phyloP scores from a whole-genome alignment of 306 rosid species.

The Vigna nakashimae region DNA sequence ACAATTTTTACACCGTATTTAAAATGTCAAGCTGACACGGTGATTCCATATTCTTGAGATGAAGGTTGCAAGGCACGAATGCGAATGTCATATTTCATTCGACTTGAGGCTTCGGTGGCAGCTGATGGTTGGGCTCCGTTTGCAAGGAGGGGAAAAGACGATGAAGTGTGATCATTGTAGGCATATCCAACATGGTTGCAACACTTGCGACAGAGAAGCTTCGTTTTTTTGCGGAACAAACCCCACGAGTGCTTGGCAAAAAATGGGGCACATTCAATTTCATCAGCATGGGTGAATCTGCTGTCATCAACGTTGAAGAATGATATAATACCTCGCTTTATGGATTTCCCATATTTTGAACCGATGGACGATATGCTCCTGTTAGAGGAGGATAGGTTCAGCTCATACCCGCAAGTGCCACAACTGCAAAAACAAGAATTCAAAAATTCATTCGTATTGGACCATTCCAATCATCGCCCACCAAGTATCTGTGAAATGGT shows the following conservation, averaged over 20 bases:
- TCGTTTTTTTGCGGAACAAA: constrained; percentile 71
- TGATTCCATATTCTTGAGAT: constrained; percentile 54
- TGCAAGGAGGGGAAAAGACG: constrained; percentile 50
- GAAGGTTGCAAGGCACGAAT: constrained; percentile 88
- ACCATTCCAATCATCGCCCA: neutral
- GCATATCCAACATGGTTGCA: constrained; percentile 78
- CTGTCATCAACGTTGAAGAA: constrained; percentile 77
- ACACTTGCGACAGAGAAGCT: constrained; percentile 91
- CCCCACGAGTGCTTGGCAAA: constrained; percentile 77
- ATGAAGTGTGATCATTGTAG: constrained; percentile 48
- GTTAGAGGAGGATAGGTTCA: constrained; percentile 77
- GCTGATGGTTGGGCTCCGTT: constrained; percentile 58
- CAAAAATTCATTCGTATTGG: no score
- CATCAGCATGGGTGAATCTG: constrained; percentile 81
- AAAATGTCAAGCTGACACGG: constrained; percentile 34
- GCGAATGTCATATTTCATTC: constrained; percentile 65
- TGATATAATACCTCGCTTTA: constrained; percentile 83
- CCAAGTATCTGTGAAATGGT: neutral
- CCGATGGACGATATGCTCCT: constrained; percentile 75
- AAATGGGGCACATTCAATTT: constrained; percentile 73
- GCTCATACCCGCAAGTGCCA: constrained; percentile 85
- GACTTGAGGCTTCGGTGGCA: constrained; percentile 44
- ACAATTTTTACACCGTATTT: constrained; percentile 3
- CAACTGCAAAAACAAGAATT: constrained; percentile 57
- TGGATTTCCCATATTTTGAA: constrained; percentile 86